Percentiles rank a stretch among this genome's conserved stretches.
Evolutionary conservation across 2,329 filamentous ascomycete genomes (phyloP).

Genomic region (Nigrograna mackinnonii): DNA sequence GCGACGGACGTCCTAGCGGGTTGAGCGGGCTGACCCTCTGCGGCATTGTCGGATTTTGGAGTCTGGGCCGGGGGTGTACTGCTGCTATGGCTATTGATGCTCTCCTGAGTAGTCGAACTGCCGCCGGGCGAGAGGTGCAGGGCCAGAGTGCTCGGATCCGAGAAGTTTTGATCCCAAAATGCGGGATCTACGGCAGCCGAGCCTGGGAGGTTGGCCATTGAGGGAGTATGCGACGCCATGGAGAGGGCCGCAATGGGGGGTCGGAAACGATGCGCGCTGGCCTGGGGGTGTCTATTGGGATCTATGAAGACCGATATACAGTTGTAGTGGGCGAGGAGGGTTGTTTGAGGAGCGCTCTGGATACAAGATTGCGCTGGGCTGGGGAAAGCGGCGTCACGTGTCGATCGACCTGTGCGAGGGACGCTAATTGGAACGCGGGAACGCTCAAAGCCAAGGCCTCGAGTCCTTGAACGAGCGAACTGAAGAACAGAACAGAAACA

Average conservation of each 20-base stretch:
- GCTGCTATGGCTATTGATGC: conserved; percentile 17
- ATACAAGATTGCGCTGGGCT: too few relatives aligned
- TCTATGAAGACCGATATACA: too few relatives aligned
- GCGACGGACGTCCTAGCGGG: conserved; percentile 39
- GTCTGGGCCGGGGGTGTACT: conserved; percentile 35
- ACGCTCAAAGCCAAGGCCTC: too few relatives aligned
- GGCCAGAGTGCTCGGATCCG: conserved; percentile 27
- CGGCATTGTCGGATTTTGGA: conserved; percentile 26
- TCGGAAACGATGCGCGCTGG: conserved; percentile 10
- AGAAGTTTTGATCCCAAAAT: conserved; percentile 33
- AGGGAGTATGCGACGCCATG: conserved; percentile 31
- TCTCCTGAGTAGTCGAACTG: conserved; percentile 33
- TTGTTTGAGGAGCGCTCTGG: too few relatives aligned
- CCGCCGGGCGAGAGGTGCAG: conserved; percentile 33
- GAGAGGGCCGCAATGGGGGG: conserved; percentile 3
- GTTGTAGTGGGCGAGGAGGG: too few relatives aligned
- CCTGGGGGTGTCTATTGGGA: conserved; percentile 12
- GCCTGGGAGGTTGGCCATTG: conserved; percentile 23
- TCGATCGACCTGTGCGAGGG: too few relatives aligned
- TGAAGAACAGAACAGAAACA: too few relatives aligned
- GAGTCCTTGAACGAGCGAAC: too few relatives aligned
- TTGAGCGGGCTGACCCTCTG: conserved; percentile 19
- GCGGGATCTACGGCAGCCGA: conserved; percentile 36
- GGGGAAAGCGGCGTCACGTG: too few relatives aligned
- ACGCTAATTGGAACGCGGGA: too few relatives aligned